Evolutionary conservation across 2,329 filamentous ascomycete genomes (phyloP).

Genomic region (Sporothrix curviconia): DNA sequence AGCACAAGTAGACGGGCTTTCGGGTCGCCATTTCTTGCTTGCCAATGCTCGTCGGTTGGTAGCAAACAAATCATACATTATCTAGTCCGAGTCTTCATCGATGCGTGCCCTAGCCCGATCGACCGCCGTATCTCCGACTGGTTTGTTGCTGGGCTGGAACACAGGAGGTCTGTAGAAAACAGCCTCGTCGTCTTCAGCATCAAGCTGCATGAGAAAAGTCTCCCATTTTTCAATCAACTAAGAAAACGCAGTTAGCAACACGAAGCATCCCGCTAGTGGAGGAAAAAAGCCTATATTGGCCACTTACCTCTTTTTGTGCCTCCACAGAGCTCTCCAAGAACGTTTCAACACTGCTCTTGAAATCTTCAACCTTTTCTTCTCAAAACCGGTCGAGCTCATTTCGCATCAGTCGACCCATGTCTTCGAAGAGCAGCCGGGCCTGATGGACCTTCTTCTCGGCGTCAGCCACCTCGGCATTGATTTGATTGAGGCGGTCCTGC

Average conservation of each 20-base stretch:
- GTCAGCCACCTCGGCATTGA: conserved; percentile 88
- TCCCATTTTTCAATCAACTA: conserved; percentile 86
- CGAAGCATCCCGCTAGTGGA: no score
- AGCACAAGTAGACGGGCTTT: no score
- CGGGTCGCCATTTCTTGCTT: no score
- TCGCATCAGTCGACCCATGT: conserved; percentile 93
- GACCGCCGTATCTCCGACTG: conserved; percentile 51
- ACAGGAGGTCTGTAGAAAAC: conserved; percentile 60
- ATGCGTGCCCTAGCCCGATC: conserved; percentile 53
- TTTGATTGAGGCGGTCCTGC: conserved; percentile 88
- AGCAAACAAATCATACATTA: neutral
- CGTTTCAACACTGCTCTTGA: conserved; percentile 96
- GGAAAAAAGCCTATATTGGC: no score
- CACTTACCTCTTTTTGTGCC: conserved; percentile 84
- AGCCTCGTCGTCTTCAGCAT: conserved; percentile 80
- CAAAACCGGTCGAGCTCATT: conserved; percentile 90
- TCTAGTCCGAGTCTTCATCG: conserved; percentile 54
- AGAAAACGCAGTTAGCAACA: neutral
- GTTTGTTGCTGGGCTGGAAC: conserved; percentile 39
- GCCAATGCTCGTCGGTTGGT: neutral
- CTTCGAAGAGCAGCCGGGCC: conserved; percentile 82
- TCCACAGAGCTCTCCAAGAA: conserved; percentile 96
- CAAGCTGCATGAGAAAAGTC: conserved; percentile 92
- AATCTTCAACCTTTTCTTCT: conserved; percentile 96
- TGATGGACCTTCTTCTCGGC: conserved; percentile 91